phyloP scores from a whole-genome alignment of 225 moss, liverwort and hornwort species.

The Marchantia paleacea region DNA sequence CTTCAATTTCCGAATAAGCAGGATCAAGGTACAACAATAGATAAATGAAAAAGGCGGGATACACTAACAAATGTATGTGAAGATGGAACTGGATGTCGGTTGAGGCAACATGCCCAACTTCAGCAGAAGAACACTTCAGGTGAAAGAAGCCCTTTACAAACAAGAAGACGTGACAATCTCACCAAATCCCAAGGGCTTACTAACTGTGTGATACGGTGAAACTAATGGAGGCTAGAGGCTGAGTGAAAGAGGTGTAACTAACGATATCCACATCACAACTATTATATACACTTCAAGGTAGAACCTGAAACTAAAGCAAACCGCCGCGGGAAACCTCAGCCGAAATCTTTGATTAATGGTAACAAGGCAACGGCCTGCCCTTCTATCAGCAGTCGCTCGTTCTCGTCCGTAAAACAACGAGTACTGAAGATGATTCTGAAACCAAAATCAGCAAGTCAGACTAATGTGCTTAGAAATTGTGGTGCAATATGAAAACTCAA shows the following conservation, averaged over 20 bases:
- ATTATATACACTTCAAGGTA: not conserved
- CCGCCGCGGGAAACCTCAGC: not conserved
- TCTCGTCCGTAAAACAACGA: slow-evolving; percentile 22
- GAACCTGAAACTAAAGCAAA: not conserved
- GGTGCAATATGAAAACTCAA: not conserved
- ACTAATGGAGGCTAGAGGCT: not conserved
- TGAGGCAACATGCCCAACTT: not conserved
- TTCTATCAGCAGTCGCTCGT: slow-evolving; percentile 26
- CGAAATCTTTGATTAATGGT: slow-evolving; percentile 1
- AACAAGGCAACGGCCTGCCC: slow-evolving; percentile 40
- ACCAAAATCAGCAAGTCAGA: slow-evolving; percentile 11
- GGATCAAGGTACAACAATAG: not conserved
- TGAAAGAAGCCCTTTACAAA: not conserved
- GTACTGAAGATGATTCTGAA: slow-evolving; percentile 41
- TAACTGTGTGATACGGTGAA: not conserved
- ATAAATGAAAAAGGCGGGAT: too few relatives aligned
- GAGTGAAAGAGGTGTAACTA: not conserved
- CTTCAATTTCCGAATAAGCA: not conserved
- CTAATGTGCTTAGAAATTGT: not conserved
- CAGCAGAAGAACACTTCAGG: not conserved
- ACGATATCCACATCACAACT: not conserved
- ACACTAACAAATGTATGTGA: not conserved
- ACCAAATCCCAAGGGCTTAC: not conserved
- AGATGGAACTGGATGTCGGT: not conserved
- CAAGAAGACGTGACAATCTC: not conserved